These are phyloP conservation scores for Kluyveromyces starmeri DNA, from an alignment of 805 yeast genomes.

Conservation along the genomic window DNA sequence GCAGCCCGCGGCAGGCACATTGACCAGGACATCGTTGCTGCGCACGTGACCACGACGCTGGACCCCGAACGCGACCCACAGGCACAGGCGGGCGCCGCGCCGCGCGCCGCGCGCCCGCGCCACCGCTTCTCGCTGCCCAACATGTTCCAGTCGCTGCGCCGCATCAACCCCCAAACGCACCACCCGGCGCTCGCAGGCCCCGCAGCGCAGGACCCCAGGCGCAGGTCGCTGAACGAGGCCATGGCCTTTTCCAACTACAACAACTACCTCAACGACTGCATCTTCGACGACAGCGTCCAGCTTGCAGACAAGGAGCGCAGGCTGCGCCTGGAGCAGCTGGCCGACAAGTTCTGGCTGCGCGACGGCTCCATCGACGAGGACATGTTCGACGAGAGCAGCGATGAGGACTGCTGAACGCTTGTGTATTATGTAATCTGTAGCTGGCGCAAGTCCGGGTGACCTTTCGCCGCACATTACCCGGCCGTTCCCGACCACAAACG, in stretches of 20 bases:
- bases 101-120: not conserved
- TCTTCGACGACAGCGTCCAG: not conserved
- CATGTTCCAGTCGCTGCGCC: not conserved
- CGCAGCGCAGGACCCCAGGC: not conserved
- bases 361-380: conserved; percentile 19
- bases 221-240: conserved; percentile 1
- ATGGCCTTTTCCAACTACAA: conserved; percentile 11
- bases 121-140: conserved; percentile 1
- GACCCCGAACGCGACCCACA: conserved; percentile 1
- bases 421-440: too few species aligned
- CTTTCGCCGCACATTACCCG: too few species aligned
- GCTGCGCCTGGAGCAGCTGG: conserved; percentile 12
- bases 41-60: conserved; percentile 13
- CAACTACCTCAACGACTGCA: conserved; percentile 11
- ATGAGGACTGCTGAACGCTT: too few species aligned
- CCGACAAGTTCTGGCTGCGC: conserved; percentile 21
- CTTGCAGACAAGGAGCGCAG: not conserved
- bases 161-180: not conserved
- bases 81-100: not conserved
- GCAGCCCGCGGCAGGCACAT: not conserved
- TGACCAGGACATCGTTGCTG: not conserved
- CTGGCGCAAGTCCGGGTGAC: too few species aligned
- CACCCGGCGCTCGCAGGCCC: not conserved
- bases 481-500: too few species aligned
- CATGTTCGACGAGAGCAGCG: conserved; percentile 27